Evolutionary conservation across 2,329 filamentous ascomycete genomes (phyloP).

Genomic region (Annulohypoxylon truncatum): DNA sequence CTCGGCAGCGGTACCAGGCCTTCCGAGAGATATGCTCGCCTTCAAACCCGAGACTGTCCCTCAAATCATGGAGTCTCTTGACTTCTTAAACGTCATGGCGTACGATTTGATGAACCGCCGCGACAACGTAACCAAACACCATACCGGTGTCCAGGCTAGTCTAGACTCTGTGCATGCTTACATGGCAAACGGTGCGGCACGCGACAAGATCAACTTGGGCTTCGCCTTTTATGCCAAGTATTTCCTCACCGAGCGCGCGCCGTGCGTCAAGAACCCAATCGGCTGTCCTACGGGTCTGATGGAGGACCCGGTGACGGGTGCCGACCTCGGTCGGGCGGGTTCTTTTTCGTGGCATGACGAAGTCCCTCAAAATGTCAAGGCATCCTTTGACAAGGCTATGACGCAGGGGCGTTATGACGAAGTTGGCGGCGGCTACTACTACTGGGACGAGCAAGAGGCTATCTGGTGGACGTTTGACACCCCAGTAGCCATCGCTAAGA

Average conservation of each 20-base stretch:
- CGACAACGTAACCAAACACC: conserved; percentile 73
- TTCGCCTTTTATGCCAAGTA: conserved; percentile 78
- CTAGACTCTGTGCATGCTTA: conserved; percentile 69
- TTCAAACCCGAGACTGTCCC: conserved; percentile 68
- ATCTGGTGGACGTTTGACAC: conserved; percentile 53
- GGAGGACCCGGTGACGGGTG: conserved; percentile 69
- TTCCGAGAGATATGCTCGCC: conserved; percentile 74
- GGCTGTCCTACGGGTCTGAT: conserved; percentile 70
- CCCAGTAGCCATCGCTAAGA: conserved; percentile 44
- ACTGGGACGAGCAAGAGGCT: conserved; percentile 45
- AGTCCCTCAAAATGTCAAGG: conserved; percentile 44
- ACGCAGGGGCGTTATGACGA: conserved; percentile 45
- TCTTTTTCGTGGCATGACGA: conserved; percentile 49
- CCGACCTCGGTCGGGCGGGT: conserved; percentile 63
- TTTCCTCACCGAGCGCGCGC: conserved; percentile 64
- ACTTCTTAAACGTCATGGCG: conserved; percentile 77
- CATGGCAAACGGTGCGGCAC: conserved; percentile 64
- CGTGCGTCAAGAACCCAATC: conserved; percentile 60
- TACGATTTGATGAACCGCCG: conserved; percentile 81
- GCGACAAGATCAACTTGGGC: conserved; percentile 71
- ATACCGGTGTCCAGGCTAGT: conserved; percentile 68
- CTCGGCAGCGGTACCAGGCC: conserved; percentile 74
- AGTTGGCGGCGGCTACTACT: conserved; percentile 49
- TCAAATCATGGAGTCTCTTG: conserved; percentile 68
- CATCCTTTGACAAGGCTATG: conserved; percentile 46